phyloP scores from a whole-genome alignment of 495 filamentous ascomycete species.

The Aspergillus mulundensis region DNA sequence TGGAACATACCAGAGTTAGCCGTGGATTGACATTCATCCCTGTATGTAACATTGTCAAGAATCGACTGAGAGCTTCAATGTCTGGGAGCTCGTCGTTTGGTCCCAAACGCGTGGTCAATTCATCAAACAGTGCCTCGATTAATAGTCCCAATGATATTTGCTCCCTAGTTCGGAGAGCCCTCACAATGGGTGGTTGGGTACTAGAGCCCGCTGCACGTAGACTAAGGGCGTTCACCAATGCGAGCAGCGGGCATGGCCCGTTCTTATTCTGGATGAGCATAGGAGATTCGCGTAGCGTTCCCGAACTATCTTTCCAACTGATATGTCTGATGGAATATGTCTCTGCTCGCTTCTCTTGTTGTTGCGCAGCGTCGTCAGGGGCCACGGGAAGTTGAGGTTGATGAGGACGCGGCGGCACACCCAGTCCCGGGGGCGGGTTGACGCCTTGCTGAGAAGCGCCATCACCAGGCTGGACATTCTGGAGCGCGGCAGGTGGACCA shows the following conservation, averaged over 20 bases:
- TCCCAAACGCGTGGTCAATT: conserved; percentile 65
- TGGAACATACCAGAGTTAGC: conserved; percentile 55
- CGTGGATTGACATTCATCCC: conserved; percentile 98
- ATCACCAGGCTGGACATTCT: conserved; percentile 5
- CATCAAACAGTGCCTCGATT: conserved; percentile 84
- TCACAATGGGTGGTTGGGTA: conserved; percentile 64
- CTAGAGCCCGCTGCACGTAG: conserved; percentile 71
- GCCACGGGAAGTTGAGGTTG: conserved; percentile 11
- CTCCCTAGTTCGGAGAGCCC: conserved; percentile 72
- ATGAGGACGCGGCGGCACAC: conserved; percentile 1
- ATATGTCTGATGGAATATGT: conserved; percentile 70
- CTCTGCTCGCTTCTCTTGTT: conserved; percentile 51
- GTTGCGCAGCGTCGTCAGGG: conserved; percentile 34
- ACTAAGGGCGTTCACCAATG: conserved; percentile 87
- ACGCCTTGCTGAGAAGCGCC: conserved; percentile 10
- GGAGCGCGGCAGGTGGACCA: not conserved
- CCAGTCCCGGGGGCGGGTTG: not conserved
- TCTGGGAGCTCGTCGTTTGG: conserved; percentile 68
- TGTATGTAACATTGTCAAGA: conserved; percentile 85
- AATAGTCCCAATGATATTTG: conserved; percentile 82
- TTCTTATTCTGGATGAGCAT: conserved; percentile 90
- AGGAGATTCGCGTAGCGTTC: conserved; percentile 56
- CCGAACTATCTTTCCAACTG: conserved; percentile 51
- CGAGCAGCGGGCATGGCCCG: conserved; percentile 88
- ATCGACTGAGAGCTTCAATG: conserved; percentile 78